These are phyloP conservation scores for Cadophora sp. DNA, from an alignment of 2,329 filamentous ascomycete species.

Conservation along the genomic window DNA sequence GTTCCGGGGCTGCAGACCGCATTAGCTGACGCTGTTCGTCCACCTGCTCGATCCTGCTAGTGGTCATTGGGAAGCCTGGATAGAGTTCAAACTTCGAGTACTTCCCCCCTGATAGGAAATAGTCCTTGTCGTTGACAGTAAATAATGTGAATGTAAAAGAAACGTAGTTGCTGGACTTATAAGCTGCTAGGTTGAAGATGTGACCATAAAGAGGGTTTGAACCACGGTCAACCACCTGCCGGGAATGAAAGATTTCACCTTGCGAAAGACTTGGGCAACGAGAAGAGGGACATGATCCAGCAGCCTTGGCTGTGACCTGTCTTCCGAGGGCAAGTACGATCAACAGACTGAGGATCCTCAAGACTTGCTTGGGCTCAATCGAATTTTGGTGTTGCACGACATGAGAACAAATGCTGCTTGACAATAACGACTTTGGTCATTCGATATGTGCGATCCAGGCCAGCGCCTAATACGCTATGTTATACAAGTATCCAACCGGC, in stretches of 20 bases:
- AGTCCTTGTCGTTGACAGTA: background rate
- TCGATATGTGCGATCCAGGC: background rate
- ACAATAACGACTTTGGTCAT: background rate
- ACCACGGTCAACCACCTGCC: no score
- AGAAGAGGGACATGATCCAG: background rate
- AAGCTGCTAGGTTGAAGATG: background rate
- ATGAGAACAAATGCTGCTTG: background rate
- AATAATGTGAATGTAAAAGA: background rate
- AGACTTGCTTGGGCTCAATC: background rate
- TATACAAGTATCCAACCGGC: slow-evolving; percentile 15
- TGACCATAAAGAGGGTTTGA: no score
- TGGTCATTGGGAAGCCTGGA: background rate
- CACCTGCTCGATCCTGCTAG: background rate
- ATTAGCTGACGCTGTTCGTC: background rate
- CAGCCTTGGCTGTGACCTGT: background rate
- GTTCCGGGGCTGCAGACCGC: background rate
- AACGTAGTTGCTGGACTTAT: background rate
- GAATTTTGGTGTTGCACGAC: background rate
- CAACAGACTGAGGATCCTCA: background rate
- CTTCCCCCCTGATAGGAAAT: background rate
- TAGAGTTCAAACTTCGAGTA: background rate
- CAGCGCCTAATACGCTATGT: background rate
- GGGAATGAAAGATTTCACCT: no score
- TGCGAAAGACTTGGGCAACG: background rate
- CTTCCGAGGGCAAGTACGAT: background rate